phyloP scores from a whole-genome alignment of 1,284 basidiomycete genomes.

The Pulveroboletus sp. region DNA sequence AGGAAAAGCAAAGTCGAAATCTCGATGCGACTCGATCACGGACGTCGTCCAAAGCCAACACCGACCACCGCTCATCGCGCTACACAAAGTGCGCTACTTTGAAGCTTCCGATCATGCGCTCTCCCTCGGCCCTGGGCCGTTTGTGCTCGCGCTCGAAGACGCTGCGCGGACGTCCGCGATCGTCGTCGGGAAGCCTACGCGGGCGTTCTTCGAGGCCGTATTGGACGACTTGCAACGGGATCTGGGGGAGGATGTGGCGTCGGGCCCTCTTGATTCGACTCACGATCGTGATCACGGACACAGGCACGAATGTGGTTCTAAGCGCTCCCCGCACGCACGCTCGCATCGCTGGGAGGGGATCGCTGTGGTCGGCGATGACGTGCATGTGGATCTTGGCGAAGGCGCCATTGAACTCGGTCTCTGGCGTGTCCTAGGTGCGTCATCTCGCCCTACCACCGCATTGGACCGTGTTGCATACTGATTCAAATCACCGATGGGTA shows the following conservation, averaged over 20 bases:
- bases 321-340: background rate
- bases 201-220: slow-evolving; percentile 59
- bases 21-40: no score
- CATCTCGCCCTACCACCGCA: background rate
- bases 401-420: slow-evolving; percentile 63
- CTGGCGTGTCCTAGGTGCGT: slow-evolving; percentile 60
- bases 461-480: no score
- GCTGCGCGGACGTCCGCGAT: slow-evolving; percentile 51
- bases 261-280: no score
- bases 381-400: slow-evolving; percentile 62
- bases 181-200: slow-evolving; percentile 67
- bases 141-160: slow-evolving; percentile 63
- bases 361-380: slow-evolving; percentile 69
- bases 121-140: slow-evolving; percentile 70
- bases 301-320: no score
- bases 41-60: background rate
- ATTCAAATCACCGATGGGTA: slow-evolving; percentile 28
- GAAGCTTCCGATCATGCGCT: slow-evolving; percentile 48
- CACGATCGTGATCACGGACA: no score
- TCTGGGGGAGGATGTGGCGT: background rate
- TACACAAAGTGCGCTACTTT: slow-evolving; percentile 57
- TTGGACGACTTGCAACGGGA: slow-evolving; percentile 46
- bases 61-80: slow-evolving; percentile 50
- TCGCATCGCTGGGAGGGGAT: slow-evolving; percentile 37
- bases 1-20: background rate